phyloP scores from a whole-genome alignment of 2,329 filamentous ascomycete species.

The Aspergillus sp. region DNA sequence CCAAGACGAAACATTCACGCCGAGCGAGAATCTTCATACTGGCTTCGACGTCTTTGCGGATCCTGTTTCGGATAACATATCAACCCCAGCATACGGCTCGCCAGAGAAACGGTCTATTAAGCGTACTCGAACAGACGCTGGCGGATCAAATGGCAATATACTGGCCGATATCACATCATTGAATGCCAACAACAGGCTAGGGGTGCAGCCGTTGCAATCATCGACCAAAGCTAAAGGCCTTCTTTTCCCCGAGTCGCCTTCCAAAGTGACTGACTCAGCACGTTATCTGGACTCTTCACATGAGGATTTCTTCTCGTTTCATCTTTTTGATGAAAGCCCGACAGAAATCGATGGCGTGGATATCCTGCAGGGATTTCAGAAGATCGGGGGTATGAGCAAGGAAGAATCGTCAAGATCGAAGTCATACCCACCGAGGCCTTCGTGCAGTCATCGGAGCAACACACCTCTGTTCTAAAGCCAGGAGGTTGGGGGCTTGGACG shows the following conservation, averaged over 20 bases:
- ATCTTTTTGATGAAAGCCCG: conserved; percentile 47
- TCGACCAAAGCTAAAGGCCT: conserved; percentile 35
- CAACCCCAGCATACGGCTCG: conserved; percentile 49
- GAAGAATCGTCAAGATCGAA: conserved; percentile 36
- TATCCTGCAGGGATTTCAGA: conserved; percentile 51
- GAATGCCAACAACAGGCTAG: conserved; percentile 38
- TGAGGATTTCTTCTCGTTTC: conserved; percentile 52
- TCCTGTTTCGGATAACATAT: conserved; percentile 39
- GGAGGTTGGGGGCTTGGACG: neutral
- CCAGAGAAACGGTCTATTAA: conserved; percentile 58
- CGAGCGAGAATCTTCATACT: conserved; percentile 46
- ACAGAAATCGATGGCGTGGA: conserved; percentile 49
- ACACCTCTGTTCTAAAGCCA: conserved; percentile 35
- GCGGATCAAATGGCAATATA: conserved; percentile 51
- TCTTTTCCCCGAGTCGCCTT: conserved; percentile 44
- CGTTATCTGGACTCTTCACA: conserved; percentile 40
- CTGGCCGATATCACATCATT: conserved; percentile 49
- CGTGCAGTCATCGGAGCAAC: conserved; percentile 36
- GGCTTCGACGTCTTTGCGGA: conserved; percentile 60
- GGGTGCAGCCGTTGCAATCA: conserved; percentile 37
- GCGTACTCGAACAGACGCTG: conserved; percentile 53
- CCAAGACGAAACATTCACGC: conserved; percentile 46
- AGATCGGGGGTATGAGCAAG: conserved; percentile 45
- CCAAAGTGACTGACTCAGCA: conserved; percentile 36
- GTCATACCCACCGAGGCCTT: conserved; percentile 32